These are phyloP conservation scores for Nymphaea thermarum DNA, from an alignment of 164 flowering plant species.

Conservation along the genomic window DNA sequence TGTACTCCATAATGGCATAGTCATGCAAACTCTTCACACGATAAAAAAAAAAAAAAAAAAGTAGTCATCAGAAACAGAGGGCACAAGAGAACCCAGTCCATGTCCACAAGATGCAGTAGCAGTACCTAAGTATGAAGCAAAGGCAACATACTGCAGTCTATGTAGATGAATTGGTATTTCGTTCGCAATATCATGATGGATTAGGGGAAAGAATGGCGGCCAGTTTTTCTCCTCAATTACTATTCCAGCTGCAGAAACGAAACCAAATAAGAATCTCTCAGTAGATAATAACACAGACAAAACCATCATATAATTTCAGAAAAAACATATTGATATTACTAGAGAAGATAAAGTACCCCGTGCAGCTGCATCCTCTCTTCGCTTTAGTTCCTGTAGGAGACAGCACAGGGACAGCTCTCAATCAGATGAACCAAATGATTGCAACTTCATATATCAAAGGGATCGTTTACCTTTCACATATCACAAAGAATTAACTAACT, in stretches of 20 bases:
- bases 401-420: too few species aligned
- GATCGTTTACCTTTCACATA: too few species aligned
- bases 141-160: slow-evolving; percentile 31
- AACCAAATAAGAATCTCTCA: not conserved
- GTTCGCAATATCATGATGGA: slow-evolving; percentile 84
- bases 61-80: too few species aligned
- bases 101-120: not conserved
- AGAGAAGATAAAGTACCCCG: slow-evolving; percentile 38
- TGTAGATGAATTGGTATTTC: slow-evolving; percentile 64
- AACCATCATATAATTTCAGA: too few species aligned
- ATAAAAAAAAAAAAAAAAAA: too few species aligned
- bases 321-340: not conserved
- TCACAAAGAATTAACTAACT: too few species aligned
- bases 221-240: slow-evolving; percentile 78
- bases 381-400: slow-evolving; percentile 49
- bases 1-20: too few species aligned
- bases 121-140: slow-evolving; percentile 8
- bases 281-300: not conserved
- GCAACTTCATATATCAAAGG: too few species aligned
- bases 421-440: too few species aligned
- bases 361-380: slow-evolving; percentile 93
- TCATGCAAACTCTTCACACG: too few species aligned
- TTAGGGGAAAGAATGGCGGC: slow-evolving; percentile 82
- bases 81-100: too few species aligned
- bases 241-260: slow-evolving; percentile 62